phyloP scores from a whole-genome alignment of 1,284 basidiomycete genomes.

The Gomphus bonarii region DNA sequence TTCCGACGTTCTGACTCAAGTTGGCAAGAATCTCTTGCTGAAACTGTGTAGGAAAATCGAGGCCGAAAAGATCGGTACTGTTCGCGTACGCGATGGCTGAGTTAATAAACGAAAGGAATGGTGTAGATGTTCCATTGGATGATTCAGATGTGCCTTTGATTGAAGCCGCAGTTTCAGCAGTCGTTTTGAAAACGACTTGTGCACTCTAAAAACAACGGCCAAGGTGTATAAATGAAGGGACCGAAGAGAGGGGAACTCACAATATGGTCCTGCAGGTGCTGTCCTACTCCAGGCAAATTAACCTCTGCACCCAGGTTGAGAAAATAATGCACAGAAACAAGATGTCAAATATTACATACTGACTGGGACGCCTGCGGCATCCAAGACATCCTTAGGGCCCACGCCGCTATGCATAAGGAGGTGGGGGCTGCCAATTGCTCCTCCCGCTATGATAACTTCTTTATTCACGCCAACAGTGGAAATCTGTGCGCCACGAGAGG shows the following conservation, averaged over 20 bases:
- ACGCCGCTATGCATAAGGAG: slow-evolving; percentile 65
- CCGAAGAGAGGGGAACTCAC: slow-evolving; percentile 23
- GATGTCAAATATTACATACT: not conserved
- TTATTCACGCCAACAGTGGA: slow-evolving; percentile 35
- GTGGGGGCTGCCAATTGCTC: slow-evolving; percentile 55
- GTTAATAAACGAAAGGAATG: slow-evolving; percentile 56
- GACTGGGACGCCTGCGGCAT: slow-evolving; percentile 38
- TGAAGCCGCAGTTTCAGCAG: slow-evolving; percentile 34
- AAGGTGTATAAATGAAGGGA: not conserved
- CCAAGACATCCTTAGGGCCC: slow-evolving; percentile 49
- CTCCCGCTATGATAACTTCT: slow-evolving; percentile 54
- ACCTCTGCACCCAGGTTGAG: slow-evolving; percentile 16
- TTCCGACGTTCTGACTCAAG: slow-evolving; percentile 25
- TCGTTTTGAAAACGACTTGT: slow-evolving; percentile 37
- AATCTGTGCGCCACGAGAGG: slow-evolving; percentile 20
- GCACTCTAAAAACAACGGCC: slow-evolving; percentile 28
- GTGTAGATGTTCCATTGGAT: slow-evolving; percentile 24
- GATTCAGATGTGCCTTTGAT: slow-evolving; percentile 20
- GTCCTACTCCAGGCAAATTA: slow-evolving; percentile 65
- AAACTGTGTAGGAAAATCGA: slow-evolving; percentile 22
- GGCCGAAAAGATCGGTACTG: slow-evolving; percentile 37
- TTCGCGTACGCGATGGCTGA: slow-evolving; percentile 59
- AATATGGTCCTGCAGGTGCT: slow-evolving; percentile 67
- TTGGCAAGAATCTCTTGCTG: slow-evolving; percentile 25
- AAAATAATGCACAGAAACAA: not conserved